Evolutionary conservation across 139 green algal species (phyloP).

Genomic region (Prasinococcaceae sp.): DNA sequence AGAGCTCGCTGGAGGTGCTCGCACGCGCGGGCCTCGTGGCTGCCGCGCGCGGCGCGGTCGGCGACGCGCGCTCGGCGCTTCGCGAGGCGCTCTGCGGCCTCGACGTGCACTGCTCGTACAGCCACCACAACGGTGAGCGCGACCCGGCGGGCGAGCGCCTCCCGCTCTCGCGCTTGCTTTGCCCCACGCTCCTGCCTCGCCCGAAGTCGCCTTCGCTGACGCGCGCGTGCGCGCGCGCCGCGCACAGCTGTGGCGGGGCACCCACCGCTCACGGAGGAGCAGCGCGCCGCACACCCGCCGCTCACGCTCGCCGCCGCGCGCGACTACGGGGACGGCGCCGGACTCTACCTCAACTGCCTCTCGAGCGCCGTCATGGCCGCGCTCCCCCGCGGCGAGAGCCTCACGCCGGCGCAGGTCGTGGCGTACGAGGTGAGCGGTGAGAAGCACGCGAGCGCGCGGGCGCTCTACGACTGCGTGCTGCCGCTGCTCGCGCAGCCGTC

Average conservation of each 20-base stretch:
- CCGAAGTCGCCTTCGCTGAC: no score
- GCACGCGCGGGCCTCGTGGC: no score
- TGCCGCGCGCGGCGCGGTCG: no score
- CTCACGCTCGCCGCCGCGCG: not conserved
- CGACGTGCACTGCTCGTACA: not conserved
- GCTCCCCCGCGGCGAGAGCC: not conserved
- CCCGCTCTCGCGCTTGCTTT: not conserved
- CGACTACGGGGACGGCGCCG: not conserved
- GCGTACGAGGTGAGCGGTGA: not conserved
- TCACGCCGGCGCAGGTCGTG: not conserved
- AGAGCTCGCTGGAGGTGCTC: no score
- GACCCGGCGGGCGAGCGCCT: not conserved
- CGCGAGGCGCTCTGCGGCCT: not conserved
- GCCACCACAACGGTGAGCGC: conserved; percentile 3
- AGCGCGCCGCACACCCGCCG: not conserved
- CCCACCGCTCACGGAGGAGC: not conserved
- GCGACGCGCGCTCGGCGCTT: not conserved
- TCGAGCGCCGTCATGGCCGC: not conserved
- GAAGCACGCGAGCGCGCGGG: not conserved
- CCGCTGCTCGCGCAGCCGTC: not conserved
- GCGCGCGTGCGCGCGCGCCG: no score
- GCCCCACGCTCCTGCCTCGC: no score
- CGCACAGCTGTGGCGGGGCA: no score
- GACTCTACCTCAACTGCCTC: not conserved
- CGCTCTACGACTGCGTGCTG: not conserved